phyloP scores from a whole-genome alignment of 768 basidiomycete species.

The Mycena rosella region DNA sequence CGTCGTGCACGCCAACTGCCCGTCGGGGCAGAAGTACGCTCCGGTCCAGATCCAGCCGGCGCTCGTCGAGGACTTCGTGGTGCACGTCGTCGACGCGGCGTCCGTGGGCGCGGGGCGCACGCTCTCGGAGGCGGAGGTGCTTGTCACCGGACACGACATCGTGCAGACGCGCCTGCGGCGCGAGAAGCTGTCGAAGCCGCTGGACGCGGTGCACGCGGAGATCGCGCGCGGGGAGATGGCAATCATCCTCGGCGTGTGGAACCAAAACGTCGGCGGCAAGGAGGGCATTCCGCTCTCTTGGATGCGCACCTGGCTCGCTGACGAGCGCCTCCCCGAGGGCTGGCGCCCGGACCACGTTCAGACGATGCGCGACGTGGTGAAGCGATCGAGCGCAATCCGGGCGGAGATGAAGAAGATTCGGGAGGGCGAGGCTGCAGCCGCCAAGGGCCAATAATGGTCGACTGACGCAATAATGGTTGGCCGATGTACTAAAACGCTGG shows the following conservation, averaged over 20 bases:
- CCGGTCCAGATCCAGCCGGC: slow-evolving; percentile 52
- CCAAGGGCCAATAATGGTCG: neutral
- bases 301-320: slow-evolving; percentile 61
- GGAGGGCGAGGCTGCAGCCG: slow-evolving; percentile 35
- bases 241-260: slow-evolving; percentile 71
- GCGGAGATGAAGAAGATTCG: slow-evolving; percentile 42
- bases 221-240: slow-evolving; percentile 79
- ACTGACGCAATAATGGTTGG: too few species aligned
- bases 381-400: slow-evolving; percentile 47
- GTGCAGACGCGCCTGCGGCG: slow-evolving; percentile 65
- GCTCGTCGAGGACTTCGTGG: slow-evolving; percentile 55
- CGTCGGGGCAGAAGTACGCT: slow-evolving; percentile 56
- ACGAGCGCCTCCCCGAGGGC: slow-evolving; percentile 64
- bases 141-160: slow-evolving; percentile 58
- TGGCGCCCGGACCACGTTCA: slow-evolving; percentile 56
- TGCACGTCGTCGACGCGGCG: slow-evolving; percentile 40
- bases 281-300: slow-evolving; percentile 61
- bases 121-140: slow-evolving; percentile 45
- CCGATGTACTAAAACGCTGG: too few species aligned
- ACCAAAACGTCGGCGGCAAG: slow-evolving; percentile 50
- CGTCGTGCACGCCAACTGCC: slow-evolving; percentile 65
- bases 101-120: slow-evolving; percentile 38
- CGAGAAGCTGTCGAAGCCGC: slow-evolving; percentile 56
- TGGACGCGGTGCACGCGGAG: slow-evolving; percentile 65
- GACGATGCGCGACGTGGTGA: slow-evolving; percentile 52